phyloP scores from a whole-genome alignment of 352 stramenopile genomes.

The Globisporangium mamillatum region DNA sequence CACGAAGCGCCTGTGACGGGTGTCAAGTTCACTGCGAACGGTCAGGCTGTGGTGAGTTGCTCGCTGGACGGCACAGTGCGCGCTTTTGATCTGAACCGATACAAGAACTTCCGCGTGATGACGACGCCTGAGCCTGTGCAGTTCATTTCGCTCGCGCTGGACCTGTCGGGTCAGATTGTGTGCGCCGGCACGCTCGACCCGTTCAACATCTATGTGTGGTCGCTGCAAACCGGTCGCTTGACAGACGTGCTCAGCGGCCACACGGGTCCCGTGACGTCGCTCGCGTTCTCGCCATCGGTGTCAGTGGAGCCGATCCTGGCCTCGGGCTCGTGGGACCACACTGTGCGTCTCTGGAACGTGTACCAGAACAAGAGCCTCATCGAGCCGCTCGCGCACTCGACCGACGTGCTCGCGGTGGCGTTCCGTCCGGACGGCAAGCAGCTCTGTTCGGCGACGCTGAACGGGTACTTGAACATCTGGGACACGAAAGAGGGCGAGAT shows the following conservation, averaged over 20 bases:
- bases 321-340: constrained; percentile 98
- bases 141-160: constrained; percentile 97
- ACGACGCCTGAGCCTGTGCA: constrained; percentile 96
- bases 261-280: constrained; percentile 93
- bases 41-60: constrained; percentile 93
- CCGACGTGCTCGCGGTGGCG: constrained; percentile 95
- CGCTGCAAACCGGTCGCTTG: constrained; percentile 94
- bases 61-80: constrained; percentile 98
- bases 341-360: constrained; percentile 98
- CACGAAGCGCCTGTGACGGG: constrained; percentile 96
- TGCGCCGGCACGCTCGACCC: constrained; percentile 94
- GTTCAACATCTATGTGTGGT: constrained; percentile 99
- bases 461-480: constrained; percentile 97
- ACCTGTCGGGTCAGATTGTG: constrained; percentile 96
- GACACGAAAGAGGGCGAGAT: constrained; percentile 95
- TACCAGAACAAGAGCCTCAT: constrained; percentile 95
- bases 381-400: constrained; percentile 95
- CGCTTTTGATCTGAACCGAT: constrained; percentile 98
- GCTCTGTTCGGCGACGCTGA: constrained; percentile 94
- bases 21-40: constrained; percentile 92
- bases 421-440: constrained; percentile 97
- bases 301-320: constrained; percentile 88
- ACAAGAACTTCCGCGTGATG: constrained; percentile 98
- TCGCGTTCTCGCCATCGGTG: constrained; percentile 90
- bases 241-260: constrained; percentile 98